Evolutionary conservation across 768 basidiomycete genomes (phyloP).

Genomic region (Rhizopogon sp.): DNA sequence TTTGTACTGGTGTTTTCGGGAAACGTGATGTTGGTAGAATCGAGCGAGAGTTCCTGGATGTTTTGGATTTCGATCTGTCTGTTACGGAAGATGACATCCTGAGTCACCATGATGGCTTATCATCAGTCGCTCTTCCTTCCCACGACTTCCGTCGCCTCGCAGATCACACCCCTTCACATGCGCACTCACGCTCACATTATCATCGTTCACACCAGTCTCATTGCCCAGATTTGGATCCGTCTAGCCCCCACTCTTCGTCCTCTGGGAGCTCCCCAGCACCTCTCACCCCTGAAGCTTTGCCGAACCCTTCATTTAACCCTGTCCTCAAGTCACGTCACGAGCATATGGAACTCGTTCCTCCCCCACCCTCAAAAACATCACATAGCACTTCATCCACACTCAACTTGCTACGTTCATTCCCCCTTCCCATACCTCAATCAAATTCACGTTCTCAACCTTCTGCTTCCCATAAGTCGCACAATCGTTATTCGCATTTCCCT

Average conservation of each 20-base stretch:
- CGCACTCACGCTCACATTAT: slow-evolving; percentile 15
- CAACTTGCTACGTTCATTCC: slow-evolving; percentile 45
- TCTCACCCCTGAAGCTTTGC: slow-evolving; percentile 23
- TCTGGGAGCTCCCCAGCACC: slow-evolving; percentile 30
- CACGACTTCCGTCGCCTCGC: slow-evolving; percentile 23
- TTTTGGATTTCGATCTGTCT: slow-evolving; percentile 70
- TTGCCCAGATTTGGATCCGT: slow-evolving; percentile 42
- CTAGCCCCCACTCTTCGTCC: slow-evolving; percentile 34
- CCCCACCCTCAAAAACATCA: slow-evolving; percentile 21
- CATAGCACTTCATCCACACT: slow-evolving; percentile 26
- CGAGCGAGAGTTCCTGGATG: slow-evolving; percentile 78
- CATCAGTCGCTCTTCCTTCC: slow-evolving; percentile 19
- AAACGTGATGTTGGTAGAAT: slow-evolving; percentile 78
- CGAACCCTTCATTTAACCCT: slow-evolving; percentile 14
- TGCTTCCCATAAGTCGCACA: slow-evolving; percentile 20
- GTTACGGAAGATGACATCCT: slow-evolving; percentile 63
- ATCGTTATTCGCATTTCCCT: slow-evolving; percentile 20
- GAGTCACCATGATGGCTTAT: slow-evolving; percentile 33
- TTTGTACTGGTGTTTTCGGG: slow-evolving; percentile 80
- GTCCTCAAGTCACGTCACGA: slow-evolving; percentile 24
- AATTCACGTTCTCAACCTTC: slow-evolving; percentile 11
- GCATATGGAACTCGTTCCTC: slow-evolving; percentile 19
- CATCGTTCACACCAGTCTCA: slow-evolving; percentile 11
- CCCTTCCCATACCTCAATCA: slow-evolving; percentile 34
- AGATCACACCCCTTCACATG: slow-evolving; percentile 13